Evolutionary conservation across 192 early-diverging fungal species (phyloP).

Genomic region (Funneliformis mosseae): DNA sequence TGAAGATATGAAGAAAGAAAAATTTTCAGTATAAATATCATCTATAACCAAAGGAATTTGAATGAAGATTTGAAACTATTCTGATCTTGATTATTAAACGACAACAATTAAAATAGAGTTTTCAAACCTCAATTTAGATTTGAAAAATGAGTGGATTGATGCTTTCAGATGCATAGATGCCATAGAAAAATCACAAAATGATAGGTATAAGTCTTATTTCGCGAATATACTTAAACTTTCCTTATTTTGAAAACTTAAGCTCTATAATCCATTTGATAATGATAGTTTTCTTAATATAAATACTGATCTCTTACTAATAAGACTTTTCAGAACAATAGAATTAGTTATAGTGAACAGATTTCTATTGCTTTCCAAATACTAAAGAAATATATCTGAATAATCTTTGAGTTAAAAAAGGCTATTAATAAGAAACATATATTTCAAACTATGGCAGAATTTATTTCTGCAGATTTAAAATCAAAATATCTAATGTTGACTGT

Average conservation of each 20-base stretch:
- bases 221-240: not conserved
- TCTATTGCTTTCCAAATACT: not conserved
- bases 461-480: not conserved
- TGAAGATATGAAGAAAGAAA: slow-evolving; percentile 5
- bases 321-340: not conserved
- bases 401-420: slow-evolving; percentile 13
- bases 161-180: not conserved
- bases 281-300: not conserved
- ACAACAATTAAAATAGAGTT: not conserved
- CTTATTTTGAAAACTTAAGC: not conserved
- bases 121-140: not conserved
- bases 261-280: not conserved
- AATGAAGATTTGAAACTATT: not conserved
- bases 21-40: not conserved
- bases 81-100: slow-evolving; percentile 2
- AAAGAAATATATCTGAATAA: not conserved
- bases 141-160: not conserved
- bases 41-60: not conserved
- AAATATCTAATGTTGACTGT: not conserved
- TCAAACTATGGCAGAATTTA: not conserved
- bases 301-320: slow-evolving; percentile 8
- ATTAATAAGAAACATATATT: not conserved
- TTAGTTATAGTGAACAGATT: not conserved
- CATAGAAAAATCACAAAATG: slow-evolving; percentile 15
- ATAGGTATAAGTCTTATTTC: not conserved